Conservation (phyloP, 768 basidiomycete genomes). For the Coprinopsis strossmayeri region DNA sequence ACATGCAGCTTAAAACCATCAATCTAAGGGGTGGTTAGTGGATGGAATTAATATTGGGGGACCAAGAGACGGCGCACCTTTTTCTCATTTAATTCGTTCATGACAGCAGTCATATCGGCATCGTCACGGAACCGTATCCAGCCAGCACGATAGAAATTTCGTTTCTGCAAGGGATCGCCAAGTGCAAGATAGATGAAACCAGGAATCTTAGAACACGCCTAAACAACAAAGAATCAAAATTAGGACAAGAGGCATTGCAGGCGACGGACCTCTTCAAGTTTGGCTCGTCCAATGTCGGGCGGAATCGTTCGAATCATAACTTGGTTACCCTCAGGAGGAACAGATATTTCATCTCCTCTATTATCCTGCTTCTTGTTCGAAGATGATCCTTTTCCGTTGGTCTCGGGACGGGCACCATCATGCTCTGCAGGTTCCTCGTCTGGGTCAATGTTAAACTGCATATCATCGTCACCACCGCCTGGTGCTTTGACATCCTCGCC, state of each 20-base stretch:
- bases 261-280: constrained; percentile 73
- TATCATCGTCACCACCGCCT: constrained; percentile 61
- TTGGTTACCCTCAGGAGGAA: constrained; percentile 75
- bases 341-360: constrained; percentile 69
- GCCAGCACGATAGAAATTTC: constrained; percentile 90
- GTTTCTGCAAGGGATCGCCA: constrained; percentile 88
- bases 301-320: constrained; percentile 95
- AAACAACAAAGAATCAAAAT: constrained; percentile 4
- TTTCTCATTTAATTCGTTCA: constrained; percentile 72
- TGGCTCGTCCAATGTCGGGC: constrained; percentile 83
- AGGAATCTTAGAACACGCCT: constrained; percentile 73
- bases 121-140: constrained; percentile 88
- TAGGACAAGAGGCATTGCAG: constrained; percentile 8
- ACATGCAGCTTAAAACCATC: constrained; percentile 94
- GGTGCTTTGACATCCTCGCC: constrained; percentile 49
- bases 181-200: constrained; percentile 88
- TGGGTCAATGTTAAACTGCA: constrained; percentile 64
- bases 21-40: constrained; percentile 47
- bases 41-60: constrained; percentile 3
- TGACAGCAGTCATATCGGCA: constrained; percentile 69
- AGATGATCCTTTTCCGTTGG: constrained; percentile 50
- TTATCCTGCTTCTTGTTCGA: constrained; percentile 34
- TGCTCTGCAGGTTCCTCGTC: constrained; percentile 68
- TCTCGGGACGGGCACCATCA: constrained; percentile 45
- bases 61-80: no score